These are phyloP conservation scores for Ophiostoma sp. DNA, from an alignment of 2,329 filamentous ascomycete species.

Conservation along the genomic window DNA sequence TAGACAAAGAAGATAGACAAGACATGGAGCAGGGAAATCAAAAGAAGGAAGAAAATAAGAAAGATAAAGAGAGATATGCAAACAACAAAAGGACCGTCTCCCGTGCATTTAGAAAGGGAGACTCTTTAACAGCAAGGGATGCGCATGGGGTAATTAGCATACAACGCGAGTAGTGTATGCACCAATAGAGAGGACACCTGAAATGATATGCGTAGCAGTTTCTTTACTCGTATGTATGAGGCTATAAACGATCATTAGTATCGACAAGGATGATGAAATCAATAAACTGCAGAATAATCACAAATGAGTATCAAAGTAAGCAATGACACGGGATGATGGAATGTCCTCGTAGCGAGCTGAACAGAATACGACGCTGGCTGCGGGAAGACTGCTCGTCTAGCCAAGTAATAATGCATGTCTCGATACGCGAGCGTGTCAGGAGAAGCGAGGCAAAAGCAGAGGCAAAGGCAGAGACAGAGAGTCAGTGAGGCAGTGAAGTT, in stretches of 20 bases:
- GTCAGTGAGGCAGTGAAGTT: neutral
- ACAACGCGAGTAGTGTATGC: neutral
- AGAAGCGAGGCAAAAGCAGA: neutral
- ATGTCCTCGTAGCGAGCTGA: neutral
- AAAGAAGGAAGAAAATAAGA: neutral
- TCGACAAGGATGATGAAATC: too few species aligned
- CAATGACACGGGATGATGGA: neutral
- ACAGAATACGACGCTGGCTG: neutral
- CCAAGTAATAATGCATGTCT: neutral
- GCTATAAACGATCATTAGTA: neutral
- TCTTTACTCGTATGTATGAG: neutral
- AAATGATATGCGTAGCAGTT: neutral
- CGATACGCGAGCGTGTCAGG: neutral
- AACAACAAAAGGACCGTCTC: neutral
- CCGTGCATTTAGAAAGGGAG: neutral
- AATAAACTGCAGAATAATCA: neutral
- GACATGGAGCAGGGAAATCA: neutral
- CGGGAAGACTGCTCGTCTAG: neutral
- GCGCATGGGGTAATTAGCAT: neutral
- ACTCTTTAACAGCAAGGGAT: conserved; percentile 8
- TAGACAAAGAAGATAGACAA: neutral
- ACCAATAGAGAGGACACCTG: neutral
- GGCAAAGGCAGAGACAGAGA: neutral
- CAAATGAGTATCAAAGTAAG: neutral
- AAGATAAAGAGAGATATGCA: neutral